Evolutionary conservation across 768 basidiomycete species (phyloP).

Genomic region (Leucocoprinus leucothites): DNA sequence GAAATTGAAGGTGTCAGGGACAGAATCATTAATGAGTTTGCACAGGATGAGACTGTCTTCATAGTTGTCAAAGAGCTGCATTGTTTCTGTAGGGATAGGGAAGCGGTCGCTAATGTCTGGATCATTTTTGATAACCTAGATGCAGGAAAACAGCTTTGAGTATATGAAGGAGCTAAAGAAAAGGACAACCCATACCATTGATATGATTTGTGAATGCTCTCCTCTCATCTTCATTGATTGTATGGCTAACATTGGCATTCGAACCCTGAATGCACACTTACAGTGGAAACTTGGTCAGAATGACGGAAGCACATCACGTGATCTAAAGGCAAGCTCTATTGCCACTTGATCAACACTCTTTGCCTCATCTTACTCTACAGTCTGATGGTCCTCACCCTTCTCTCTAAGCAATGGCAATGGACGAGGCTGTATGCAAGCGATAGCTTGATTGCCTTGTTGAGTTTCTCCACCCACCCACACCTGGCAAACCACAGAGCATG

Average conservation of each 20-base stretch:
- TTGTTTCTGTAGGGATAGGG: conserved; percentile 93
- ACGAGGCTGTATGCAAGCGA: no score
- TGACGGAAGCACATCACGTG: no score
- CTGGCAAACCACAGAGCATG: no score
- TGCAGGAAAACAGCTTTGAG: conserved; percentile 1
- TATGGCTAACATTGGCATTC: conserved; percentile 93
- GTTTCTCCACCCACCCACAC: no score
- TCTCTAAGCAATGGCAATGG: no score
- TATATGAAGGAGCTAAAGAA: conserved; percentile 1
- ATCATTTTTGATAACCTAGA: conserved; percentile 88
- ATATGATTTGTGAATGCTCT: conserved; percentile 98
- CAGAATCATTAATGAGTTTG: conserved; percentile 99
- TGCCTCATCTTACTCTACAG: no score
- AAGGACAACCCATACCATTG: conserved; percentile 64
- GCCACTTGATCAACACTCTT: no score
- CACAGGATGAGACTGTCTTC: conserved; percentile 94
- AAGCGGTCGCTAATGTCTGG: conserved; percentile 76
- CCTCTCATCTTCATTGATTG: conserved; percentile 96
- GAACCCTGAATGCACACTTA: conserved; percentile 93
- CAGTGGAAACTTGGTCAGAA: no score
- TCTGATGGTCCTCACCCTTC: no score
- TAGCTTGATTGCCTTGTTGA: no score
- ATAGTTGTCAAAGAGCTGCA: conserved; percentile 98
- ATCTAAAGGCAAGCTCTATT: no score
- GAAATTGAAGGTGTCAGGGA: conserved; percentile 97